Evolutionary conservation across 31 red algal genomes (phyloP).

Genomic region (Odonthalia washingtoniensis): DNA sequence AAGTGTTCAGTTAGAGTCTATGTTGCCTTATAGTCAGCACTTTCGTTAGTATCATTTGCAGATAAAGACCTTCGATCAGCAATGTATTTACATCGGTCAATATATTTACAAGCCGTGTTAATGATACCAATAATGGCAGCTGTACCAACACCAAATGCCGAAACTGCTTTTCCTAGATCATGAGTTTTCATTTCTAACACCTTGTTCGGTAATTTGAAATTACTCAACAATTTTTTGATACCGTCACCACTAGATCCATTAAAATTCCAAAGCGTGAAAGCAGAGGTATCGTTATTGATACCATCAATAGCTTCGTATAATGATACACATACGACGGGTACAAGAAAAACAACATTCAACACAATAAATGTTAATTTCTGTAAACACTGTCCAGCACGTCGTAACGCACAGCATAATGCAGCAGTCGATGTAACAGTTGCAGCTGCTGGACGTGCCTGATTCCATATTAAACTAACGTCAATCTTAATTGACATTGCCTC

Average conservation of each 20-base stretch:
- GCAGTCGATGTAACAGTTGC: slow-evolving; percentile 45
- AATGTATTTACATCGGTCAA: slow-evolving; percentile 20
- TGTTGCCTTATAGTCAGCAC: neutral
- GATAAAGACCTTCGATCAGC: neutral
- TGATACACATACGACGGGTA: slow-evolving; percentile 68
- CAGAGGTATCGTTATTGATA: neutral
- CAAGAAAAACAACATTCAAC: slow-evolving; percentile 51
- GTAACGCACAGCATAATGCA: neutral
- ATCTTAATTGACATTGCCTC: slow-evolving; percentile 24
- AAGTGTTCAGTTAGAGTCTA: slow-evolving; percentile 55
- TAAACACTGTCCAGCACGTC: neutral
- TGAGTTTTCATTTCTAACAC: slow-evolving; percentile 24
- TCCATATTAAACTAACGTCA: slow-evolving; percentile 62
- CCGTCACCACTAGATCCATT: neutral
- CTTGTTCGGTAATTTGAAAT: neutral
- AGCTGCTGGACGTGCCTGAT: slow-evolving; percentile 50
- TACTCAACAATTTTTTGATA: too few species aligned
- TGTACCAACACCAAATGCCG: slow-evolving; percentile 56
- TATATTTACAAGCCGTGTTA: slow-evolving; percentile 43
- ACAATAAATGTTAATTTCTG: slow-evolving; percentile 48
- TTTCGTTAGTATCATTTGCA: neutral
- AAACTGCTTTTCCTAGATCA: slow-evolving; percentile 55
- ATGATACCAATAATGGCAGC: slow-evolving; percentile 66
- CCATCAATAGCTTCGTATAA: slow-evolving; percentile 62
- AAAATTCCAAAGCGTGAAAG: neutral